A percentile compares a stretch with the other conserved stretches of the same genome.
Conservation (phyloP, 352 stramenopile genomes). For the Pythium folliculosum region DNA sequence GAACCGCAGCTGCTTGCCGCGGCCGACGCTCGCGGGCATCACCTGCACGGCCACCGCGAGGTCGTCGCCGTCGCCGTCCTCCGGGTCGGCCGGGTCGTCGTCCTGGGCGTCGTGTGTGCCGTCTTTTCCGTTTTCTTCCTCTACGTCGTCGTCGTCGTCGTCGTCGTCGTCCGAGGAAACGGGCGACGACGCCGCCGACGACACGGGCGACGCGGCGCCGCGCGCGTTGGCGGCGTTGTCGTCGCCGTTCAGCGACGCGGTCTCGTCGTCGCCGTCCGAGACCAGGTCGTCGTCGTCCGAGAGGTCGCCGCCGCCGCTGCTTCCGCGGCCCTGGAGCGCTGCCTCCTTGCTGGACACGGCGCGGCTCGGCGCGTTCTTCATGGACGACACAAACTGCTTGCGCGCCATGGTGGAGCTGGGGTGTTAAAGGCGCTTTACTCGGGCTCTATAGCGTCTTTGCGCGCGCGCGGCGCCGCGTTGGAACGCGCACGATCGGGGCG, state of each 20-base stretch:
- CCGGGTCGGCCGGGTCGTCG: slow-evolving; percentile 20
- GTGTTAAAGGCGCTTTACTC: too few species aligned
- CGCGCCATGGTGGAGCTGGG: slow-evolving; percentile 74
- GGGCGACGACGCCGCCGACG: slow-evolving; percentile 21
- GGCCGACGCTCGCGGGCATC: slow-evolving; percentile 65
- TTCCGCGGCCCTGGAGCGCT: slow-evolving; percentile 44
- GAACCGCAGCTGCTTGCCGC: slow-evolving; percentile 82
- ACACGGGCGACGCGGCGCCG: slow-evolving; percentile 31
- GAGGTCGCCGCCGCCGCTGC: slow-evolving; percentile 22
- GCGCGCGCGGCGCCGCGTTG: not conserved
- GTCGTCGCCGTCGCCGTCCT: slow-evolving; percentile 15
- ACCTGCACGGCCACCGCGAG: slow-evolving; percentile 55
- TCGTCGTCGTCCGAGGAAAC: slow-evolving; percentile 28
- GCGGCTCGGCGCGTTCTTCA: slow-evolving; percentile 84
- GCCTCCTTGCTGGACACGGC: slow-evolving; percentile 84
- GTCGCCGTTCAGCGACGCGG: slow-evolving; percentile 29
- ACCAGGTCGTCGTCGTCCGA: slow-evolving; percentile 30
- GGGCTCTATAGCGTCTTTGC: not conserved
- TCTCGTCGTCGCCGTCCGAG: slow-evolving; percentile 25
- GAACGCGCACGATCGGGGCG: not conserved
- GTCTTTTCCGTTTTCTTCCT: slow-evolving; percentile 9
- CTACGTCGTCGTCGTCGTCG: slow-evolving; percentile 20
- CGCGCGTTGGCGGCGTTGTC: slow-evolving; percentile 29
- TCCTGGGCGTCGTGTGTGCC: slow-evolving; percentile 15
- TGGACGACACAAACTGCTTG: slow-evolving; percentile 86